Evolutionary conservation across 371 early-diverging fungal species (phyloP).

Genomic region (Lichtheimia ornata): DNA sequence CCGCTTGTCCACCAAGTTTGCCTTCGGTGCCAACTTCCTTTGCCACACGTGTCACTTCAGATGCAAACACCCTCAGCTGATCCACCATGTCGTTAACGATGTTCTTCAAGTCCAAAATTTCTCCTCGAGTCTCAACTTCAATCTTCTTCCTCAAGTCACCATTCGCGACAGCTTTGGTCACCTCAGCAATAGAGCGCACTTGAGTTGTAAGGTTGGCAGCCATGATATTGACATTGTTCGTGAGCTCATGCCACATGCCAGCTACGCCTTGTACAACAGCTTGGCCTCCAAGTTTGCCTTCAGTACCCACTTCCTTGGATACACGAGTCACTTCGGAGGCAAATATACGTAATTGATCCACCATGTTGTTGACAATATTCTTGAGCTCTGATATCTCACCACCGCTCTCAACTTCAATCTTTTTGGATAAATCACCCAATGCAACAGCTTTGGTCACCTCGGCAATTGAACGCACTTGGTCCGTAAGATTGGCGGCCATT

Average conservation of each 20-base stretch:
- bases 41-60: constrained; percentile 64
- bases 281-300: constrained; percentile 40
- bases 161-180: constrained; percentile 62
- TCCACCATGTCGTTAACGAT: constrained; percentile 77
- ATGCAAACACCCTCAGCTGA: constrained; percentile 53
- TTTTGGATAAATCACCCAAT: constrained; percentile 56
- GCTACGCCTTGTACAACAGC: constrained; percentile 39
- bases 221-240: constrained; percentile 63
- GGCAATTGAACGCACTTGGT: constrained; percentile 54
- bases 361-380: constrained; percentile 45
- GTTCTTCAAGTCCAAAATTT: constrained; percentile 69
- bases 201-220: constrained; percentile 49
- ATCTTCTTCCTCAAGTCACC: constrained; percentile 68
- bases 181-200: constrained; percentile 64
- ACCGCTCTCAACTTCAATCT: constrained; percentile 56
- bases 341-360: constrained; percentile 40
- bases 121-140: constrained; percentile 69
- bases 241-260: constrained; percentile 53
- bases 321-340: constrained; percentile 43
- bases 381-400: constrained; percentile 57
- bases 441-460: constrained; percentile 56
- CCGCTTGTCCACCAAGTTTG: constrained; percentile 56
- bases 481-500: constrained; percentile 49
- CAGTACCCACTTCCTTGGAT: constrained; percentile 45
- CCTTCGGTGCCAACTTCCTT: constrained; percentile 65